Base-by-base conservation (phyloP, 805 yeast species). In the Cyberlindnera mrakii region DNA sequence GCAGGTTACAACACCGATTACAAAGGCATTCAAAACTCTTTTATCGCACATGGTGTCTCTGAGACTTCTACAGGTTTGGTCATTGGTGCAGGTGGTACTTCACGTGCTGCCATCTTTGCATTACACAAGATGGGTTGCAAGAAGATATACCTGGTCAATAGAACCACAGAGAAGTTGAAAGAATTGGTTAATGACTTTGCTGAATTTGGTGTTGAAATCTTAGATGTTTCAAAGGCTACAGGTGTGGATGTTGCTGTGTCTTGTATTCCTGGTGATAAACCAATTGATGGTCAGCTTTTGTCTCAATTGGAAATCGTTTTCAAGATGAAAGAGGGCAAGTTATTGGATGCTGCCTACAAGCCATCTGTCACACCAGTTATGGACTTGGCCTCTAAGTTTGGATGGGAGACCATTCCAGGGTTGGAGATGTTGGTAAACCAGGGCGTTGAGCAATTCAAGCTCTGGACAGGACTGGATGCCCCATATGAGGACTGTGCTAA, bases 21-120 rank as follows among this genome's bases (percentile, higher is more conserved):
- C 96, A 66, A 79, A 38, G 99, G 99, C 10, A 85, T 93, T 52
- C 70, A 69, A 37, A 75, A 82, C 47, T 77, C 96, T 3, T 78
- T 89, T 52, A 59, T 66, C 16, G 64, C 73, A 47, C 71, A 72
- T 45, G 95, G 95, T 25, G 33, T 80, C 11, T 36, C 59, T 18
- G 57, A 53, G 45, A 54, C 57, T 27, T 67, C 72, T 11, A 66
- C 74, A 44, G 97, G 96, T 29, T 66, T 90, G 46, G 84, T 93
- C 36, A 71, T 93, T 50, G 99, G 99, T 40, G 96, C 96, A 17
- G 99, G 99, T 34, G 99, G 99, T 35, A 90, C 99, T 20, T 82
- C 96, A 1, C 76, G 96, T 57, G 96, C 99, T 34, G 98, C 97
- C 0, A 78, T 86, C 14, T 89, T 77, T 62, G 97, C 99, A 1